phyloP scores from a whole-genome alignment of 306 rosid species.

The Crotalaria pallida region DNA sequence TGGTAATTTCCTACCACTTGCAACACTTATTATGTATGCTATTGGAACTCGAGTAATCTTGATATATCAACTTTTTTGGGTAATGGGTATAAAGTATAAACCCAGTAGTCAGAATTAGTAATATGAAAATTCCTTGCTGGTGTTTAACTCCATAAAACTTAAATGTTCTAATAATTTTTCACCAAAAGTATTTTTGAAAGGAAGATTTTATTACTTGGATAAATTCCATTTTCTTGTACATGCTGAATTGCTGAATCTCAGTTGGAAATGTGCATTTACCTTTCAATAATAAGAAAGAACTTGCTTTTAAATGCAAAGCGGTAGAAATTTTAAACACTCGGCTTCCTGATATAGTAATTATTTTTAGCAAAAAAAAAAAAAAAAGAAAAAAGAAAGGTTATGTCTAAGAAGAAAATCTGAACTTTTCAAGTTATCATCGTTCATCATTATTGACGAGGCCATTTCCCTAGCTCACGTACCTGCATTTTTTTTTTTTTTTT shows the following conservation, averaged over 20 bases:
- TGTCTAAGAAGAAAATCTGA: background rate
- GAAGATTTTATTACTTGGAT: background rate
- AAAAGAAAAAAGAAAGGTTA: too few species aligned
- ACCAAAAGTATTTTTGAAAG: background rate
- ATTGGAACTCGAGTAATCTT: background rate
- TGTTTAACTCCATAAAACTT: background rate
- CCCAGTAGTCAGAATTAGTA: background rate
- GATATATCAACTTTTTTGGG: background rate
- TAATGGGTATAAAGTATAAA: too few species aligned
- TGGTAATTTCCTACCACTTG: slow-evolving; percentile 45
- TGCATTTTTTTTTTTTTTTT: slow-evolving; percentile 24
- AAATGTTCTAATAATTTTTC: background rate
- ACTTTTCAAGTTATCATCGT: background rate
- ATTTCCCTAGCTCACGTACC: slow-evolving; percentile 4
- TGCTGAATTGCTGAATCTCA: slow-evolving; percentile 10
- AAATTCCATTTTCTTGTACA: slow-evolving; percentile 8
- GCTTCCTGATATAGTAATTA: background rate
- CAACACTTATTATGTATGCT: background rate
- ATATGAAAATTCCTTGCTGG: background rate
- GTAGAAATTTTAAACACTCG: background rate
- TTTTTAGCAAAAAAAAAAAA: too few species aligned
- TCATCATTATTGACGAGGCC: background rate
- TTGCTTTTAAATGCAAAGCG: background rate
- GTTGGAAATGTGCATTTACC: slow-evolving; percentile 19
- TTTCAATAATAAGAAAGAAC: background rate